A percentile compares a stretch with the other conserved stretches of the same genome.
These are phyloP conservation scores for Penicillium glabrum DNA, from an alignment of 2,329 filamentous ascomycete genomes.

Conservation along the genomic window DNA sequence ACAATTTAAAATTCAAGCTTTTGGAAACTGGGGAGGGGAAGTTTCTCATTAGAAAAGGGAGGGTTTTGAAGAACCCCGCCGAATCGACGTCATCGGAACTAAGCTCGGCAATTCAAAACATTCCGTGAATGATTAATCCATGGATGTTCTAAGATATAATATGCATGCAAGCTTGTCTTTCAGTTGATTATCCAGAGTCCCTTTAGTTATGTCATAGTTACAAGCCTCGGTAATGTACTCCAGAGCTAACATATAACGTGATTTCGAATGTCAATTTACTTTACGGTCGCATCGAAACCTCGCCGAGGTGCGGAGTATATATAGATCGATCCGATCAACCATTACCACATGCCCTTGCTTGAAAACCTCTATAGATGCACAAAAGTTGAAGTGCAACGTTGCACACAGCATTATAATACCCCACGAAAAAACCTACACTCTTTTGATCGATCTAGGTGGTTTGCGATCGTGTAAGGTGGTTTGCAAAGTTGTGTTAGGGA, in stretches of 20 bases:
- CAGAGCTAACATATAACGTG: no score
- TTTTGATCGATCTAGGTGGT: background rate
- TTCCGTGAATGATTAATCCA: background rate
- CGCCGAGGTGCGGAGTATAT: background rate
- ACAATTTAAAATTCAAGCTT: background rate
- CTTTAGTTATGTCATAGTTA: no score
- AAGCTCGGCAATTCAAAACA: constrained; percentile 6
- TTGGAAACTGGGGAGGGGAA: background rate
- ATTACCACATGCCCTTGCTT: background rate
- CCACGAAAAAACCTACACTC: background rate
- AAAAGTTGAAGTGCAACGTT: background rate
- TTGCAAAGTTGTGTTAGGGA: background rate
- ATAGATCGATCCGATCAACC: background rate
- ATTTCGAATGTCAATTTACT: background rate
- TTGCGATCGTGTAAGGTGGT: background rate
- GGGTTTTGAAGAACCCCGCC: constrained; percentile 10
- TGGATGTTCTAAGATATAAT: background rate
- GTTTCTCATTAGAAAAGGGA: background rate
- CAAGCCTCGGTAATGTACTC: no score
- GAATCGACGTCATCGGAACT: constrained; percentile 21
- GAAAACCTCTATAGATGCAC: background rate
- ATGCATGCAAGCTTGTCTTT: no score
- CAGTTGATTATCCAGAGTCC: no score
- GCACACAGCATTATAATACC: background rate
- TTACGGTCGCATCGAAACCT: background rate